These are phyloP conservation scores for Camillea tinctor DNA, from an alignment of 2,329 filamentous ascomycete species.

Conservation along the genomic window DNA sequence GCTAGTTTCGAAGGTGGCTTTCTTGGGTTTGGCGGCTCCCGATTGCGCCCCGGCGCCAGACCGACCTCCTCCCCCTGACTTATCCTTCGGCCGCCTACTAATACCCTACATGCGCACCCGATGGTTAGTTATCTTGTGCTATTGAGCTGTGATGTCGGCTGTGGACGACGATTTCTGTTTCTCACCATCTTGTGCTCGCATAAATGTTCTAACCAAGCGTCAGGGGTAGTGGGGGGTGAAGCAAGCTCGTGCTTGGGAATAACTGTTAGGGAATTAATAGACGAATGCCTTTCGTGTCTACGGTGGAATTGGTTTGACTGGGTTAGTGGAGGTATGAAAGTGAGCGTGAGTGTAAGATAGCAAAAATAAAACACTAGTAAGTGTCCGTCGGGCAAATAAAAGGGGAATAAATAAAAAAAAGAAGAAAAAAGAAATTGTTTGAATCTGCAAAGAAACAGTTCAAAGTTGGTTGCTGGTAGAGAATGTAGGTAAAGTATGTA, in stretches of 20 bases:
- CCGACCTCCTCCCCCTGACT: slow-evolving; percentile 42
- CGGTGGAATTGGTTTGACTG: too few relatives aligned
- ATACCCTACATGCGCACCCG: slow-evolving; percentile 39
- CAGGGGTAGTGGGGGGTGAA: slow-evolving; percentile 2
- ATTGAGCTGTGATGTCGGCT: background rate
- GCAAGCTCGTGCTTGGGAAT: background rate
- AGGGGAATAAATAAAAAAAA: background rate
- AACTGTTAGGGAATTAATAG: background rate
- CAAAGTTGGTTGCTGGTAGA: background rate
- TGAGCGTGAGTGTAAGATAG: background rate
- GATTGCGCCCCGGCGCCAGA: slow-evolving; percentile 38
- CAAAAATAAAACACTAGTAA: too few relatives aligned
- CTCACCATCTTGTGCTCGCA: slow-evolving; percentile 33
- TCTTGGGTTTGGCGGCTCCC: slow-evolving; percentile 71
- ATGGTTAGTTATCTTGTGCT: slow-evolving; percentile 15
- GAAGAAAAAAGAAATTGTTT: background rate
- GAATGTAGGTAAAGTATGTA: background rate
- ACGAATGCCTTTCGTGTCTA: background rate
- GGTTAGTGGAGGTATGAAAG: background rate
- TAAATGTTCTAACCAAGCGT: slow-evolving; percentile 22
- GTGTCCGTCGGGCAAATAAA: background rate
- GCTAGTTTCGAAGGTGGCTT: slow-evolving; percentile 90
- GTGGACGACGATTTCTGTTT: background rate
- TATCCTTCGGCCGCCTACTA: slow-evolving; percentile 49
- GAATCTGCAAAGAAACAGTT: background rate